Evolutionary conservation across 2,329 filamentous ascomycete genomes (phyloP).

Genomic region (Dactylellina sp.): DNA sequence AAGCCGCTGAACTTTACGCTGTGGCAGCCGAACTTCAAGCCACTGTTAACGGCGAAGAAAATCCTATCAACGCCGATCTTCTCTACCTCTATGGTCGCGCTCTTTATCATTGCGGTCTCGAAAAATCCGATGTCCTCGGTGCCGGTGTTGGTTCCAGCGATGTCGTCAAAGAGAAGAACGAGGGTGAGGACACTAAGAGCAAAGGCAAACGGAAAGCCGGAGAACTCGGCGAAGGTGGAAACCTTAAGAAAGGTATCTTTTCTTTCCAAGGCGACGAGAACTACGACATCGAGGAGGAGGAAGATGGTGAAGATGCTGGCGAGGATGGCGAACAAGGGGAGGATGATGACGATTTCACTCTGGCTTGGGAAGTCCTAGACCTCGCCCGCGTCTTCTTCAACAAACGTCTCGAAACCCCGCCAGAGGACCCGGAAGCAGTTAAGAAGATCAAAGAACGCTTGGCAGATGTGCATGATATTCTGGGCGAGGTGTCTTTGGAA

Average conservation of each 20-base stretch:
- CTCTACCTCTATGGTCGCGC: slow-evolving; percentile 94
- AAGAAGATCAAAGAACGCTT: slow-evolving; percentile 70
- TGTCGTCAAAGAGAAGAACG: slow-evolving; percentile 69
- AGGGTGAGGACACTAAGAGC: slow-evolving; percentile 65
- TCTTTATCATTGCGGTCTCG: slow-evolving; percentile 91
- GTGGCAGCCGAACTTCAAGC: slow-evolving; percentile 90
- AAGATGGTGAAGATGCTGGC: slow-evolving; percentile 67
- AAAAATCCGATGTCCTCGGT: slow-evolving; percentile 93
- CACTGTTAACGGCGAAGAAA: slow-evolving; percentile 83
- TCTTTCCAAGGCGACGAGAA: slow-evolving; percentile 95
- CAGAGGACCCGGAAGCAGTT: slow-evolving; percentile 61
- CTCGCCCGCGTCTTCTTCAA: slow-evolving; percentile 76
- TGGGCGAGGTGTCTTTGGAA: slow-evolving; percentile 96
- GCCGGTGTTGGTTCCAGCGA: slow-evolving; percentile 71
- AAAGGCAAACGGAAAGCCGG: slow-evolving; percentile 62
- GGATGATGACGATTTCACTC: slow-evolving; percentile 76
- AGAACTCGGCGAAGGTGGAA: slow-evolving; percentile 62
- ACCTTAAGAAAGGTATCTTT: slow-evolving; percentile 64
- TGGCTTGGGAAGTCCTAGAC: slow-evolving; percentile 85
- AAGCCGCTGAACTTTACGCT: slow-evolving; percentile 87
- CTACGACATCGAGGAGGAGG: slow-evolving; percentile 65
- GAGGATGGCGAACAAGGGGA: slow-evolving; percentile 62
- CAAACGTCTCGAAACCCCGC: slow-evolving; percentile 66
- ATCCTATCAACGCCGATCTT: slow-evolving; percentile 87
- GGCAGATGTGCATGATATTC: slow-evolving; percentile 91